Conservation (phyloP, 148 eudicot genomes). For the Camellia sinensis region DNA sequence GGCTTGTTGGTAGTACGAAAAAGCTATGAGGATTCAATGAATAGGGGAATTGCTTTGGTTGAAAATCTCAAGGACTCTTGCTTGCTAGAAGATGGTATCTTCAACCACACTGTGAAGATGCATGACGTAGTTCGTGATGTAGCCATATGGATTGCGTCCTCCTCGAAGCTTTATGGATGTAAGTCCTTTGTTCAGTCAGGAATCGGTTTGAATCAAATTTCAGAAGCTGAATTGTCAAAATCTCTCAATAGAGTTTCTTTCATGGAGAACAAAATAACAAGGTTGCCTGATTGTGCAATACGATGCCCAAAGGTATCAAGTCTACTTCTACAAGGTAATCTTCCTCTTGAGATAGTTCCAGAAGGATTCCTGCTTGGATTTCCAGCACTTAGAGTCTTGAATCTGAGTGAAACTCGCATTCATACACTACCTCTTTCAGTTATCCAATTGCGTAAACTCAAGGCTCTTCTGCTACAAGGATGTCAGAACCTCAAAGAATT, state of each 20-base stretch:
- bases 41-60: constrained; percentile 8
- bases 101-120: constrained; percentile 14
- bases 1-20: constrained; percentile 4
- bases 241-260: constrained; percentile 12
- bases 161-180: constrained; percentile 4
- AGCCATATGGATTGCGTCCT: constrained; percentile 1
- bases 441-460: constrained; percentile 4
- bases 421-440: constrained; percentile 2
- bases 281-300: background rate
- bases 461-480: background rate
- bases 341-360: background rate
- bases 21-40: background rate
- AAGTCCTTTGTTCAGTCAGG: background rate
- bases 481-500: background rate
- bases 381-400: constrained; percentile 2
- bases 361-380: constrained; percentile 3
- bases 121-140: constrained; percentile 26
- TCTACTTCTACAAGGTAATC: constrained; percentile 15
- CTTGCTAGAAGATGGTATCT: constrained; percentile 7
- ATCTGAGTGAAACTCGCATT: constrained; percentile 5
- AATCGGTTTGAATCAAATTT: background rate
- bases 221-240: background rate
- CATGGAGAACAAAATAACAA: background rate
- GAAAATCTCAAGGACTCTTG: constrained; percentile 10
- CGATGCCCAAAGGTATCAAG: constrained; percentile 10